A percentile compares a stretch with the other conserved stretches of the same genome.
Evolutionary conservation across 2,329 filamentous ascomycete species (phyloP).

Genomic region (Penicillium nordicum): DNA sequence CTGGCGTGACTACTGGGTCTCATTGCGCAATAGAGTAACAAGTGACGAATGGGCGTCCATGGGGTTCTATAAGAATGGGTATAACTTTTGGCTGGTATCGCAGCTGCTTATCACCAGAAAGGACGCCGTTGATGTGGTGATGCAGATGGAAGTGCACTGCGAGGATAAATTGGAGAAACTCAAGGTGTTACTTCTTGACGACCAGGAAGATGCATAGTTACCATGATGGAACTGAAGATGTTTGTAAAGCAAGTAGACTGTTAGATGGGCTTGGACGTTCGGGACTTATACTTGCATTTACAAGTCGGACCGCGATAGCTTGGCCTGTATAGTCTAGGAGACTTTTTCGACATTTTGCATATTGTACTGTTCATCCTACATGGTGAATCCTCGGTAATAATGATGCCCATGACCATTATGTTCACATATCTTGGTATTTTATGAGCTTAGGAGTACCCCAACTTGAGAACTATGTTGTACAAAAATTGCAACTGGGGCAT

Average conservation of each 20-base stretch:
- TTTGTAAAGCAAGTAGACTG: neutral
- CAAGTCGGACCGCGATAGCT: neutral
- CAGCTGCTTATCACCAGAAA: constrained; percentile 43
- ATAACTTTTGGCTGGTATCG: constrained; percentile 45
- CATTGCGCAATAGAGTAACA: constrained; percentile 31
- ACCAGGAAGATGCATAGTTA: constrained; percentile 20
- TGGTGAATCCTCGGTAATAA: neutral
- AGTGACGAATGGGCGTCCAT: constrained; percentile 39
- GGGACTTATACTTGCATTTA: neutral
- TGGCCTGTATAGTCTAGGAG: neutral
- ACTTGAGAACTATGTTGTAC: neutral
- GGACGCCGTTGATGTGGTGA: constrained; percentile 43
- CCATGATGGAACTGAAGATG: too few relatives aligned
- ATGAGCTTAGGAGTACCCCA: neutral
- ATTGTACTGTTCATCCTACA: neutral
- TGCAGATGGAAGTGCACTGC: constrained; percentile 45
- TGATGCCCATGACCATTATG: neutral
- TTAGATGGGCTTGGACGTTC: neutral
- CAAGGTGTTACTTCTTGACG: constrained; percentile 39
- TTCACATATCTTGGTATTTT: neutral
- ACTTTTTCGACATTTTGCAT: neutral
- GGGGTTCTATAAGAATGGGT: constrained; percentile 44
- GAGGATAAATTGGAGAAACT: constrained; percentile 44
- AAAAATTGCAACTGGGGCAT: neutral
- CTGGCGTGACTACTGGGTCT: constrained; percentile 41